Base-by-base conservation (phyloP, 2,329 filamentous ascomycete genomes). In the Sporothrix mexicana region DNA sequence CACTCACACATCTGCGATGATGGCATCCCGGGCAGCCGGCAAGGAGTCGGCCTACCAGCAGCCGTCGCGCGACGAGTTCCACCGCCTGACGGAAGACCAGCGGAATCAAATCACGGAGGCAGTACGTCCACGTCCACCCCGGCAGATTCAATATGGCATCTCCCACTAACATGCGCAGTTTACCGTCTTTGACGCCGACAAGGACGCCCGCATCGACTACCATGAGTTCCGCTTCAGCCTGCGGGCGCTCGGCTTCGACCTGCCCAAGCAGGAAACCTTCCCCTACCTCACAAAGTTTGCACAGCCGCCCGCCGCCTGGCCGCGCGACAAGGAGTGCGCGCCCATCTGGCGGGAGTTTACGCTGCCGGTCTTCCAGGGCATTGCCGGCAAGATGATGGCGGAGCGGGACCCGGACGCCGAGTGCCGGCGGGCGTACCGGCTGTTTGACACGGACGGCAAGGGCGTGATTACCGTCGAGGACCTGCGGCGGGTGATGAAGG, bases 181-280 rank as follows among this genome's bases (percentile, higher is more conserved):
- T 83, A 91, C 91, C 75, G 90, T 98, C 76, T 98, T 99, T 86
- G 96, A 98, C 81, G 92, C 97, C 79, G 95, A 98, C 86, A 95
- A 97, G 81, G 95, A 98, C 84, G 89, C 91, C 64, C 91, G 93
- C 82, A 93, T 99, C 80, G 95, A 98, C 85, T 98, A 97, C 85
- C 96, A 98, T 84, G 96, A 99, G 84, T 93, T 98, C 81, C 95
- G 96, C 82, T 96, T 98, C 83, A 94, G 95, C 74, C 91, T 98
- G 78, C 96, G 97, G 81, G 96, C 96, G 3, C 90, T 99, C 0
- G 96, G 96, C 76, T 98, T 98, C 84, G 94, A 97, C 78, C 86
- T 97, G 68, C 88, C 93, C 73, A 97, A 97, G 81, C 86, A 90
- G 75, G 94, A 97, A 77, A 94, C 97, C 74, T 91, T 95, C 78